Evolutionary conservation across 73 alveolate genomes (phyloP).

Genomic region (Blepharisma japonicum): DNA sequence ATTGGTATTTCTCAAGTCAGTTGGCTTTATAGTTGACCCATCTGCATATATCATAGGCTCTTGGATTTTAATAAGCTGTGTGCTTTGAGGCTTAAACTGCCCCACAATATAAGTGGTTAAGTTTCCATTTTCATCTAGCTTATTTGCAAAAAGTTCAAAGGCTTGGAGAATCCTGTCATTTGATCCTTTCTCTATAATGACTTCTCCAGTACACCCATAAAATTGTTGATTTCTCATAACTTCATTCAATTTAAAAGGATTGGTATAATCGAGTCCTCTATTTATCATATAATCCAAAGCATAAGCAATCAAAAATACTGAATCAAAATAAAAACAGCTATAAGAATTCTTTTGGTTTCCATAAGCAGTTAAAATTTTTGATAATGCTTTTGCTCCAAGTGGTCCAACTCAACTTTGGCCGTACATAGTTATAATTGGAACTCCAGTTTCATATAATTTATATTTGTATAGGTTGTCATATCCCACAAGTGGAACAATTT

Average conservation of each 20-base stretch:
- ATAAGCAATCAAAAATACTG: constrained; percentile 26
- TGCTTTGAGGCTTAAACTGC: constrained; percentile 9
- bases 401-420: no score
- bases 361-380: no score
- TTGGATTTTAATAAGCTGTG: background rate
- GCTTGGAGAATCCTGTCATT: constrained; percentile 14
- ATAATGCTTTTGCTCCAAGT: no score
- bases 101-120: background rate
- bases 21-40: background rate
- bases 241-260: background rate
- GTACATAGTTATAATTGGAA: no score
- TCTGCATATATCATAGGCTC: background rate
- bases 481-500: no score
- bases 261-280: background rate
- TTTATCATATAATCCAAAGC: constrained; percentile 10
- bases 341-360: no score
- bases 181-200: background rate
- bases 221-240: background rate
- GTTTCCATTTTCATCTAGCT: background rate
- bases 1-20: background rate
- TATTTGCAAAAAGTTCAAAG: background rate
- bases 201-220: constrained; percentile 12
- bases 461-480: no score
- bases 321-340: background rate
- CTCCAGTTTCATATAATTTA: no score